These are phyloP conservation scores for Cyclotella kingstonii DNA, from an alignment of 108 stramenopile species.

Conservation along the genomic window DNA sequence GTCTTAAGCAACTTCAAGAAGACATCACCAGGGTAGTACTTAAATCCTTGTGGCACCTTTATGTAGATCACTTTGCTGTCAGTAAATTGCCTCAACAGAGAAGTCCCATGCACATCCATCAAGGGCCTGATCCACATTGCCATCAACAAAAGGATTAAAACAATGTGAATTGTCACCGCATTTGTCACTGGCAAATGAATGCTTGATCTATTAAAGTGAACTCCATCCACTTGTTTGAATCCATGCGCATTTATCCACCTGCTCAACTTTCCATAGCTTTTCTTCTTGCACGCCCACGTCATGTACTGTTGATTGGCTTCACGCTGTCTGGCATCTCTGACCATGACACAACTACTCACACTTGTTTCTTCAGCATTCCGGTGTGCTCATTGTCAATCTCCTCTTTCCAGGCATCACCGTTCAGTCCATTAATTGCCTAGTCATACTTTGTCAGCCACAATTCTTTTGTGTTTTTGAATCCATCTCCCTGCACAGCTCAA, in stretches of 20 bases:
- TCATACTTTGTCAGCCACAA: slow-evolving; percentile 44
- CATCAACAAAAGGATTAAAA: slow-evolving; percentile 26
- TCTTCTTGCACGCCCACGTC: slow-evolving; percentile 58
- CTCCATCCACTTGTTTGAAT: slow-evolving; percentile 32
- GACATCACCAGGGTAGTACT: slow-evolving; percentile 13
- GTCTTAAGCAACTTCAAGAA: slow-evolving; percentile 15
- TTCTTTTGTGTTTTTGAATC: slow-evolving; percentile 39
- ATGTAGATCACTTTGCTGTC: slow-evolving; percentile 15
- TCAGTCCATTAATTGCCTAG: slow-evolving; percentile 31
- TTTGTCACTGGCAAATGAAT: too few relatives aligned
- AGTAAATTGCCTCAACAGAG: slow-evolving; percentile 27
- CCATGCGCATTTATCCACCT: slow-evolving; percentile 41
- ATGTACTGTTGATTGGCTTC: slow-evolving; percentile 27
- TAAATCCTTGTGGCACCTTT: slow-evolving; percentile 32
- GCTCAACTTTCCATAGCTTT: slow-evolving; percentile 34
- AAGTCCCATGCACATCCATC: slow-evolving; percentile 36
- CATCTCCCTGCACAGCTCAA: slow-evolving; percentile 40
- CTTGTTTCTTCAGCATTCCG: slow-evolving; percentile 26
- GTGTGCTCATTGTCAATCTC: slow-evolving; percentile 45
- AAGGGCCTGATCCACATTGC: slow-evolving; percentile 22
- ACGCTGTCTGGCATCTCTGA: slow-evolving; percentile 31
- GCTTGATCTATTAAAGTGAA: slow-evolving; percentile 34
- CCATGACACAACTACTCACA: slow-evolving; percentile 6
- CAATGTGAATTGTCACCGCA: slow-evolving; percentile 20
- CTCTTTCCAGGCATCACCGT: slow-evolving; percentile 31